These are phyloP conservation scores for Aspergillus tanneri DNA, from an alignment of 2,329 filamentous ascomycete species.

Conservation along the genomic window DNA sequence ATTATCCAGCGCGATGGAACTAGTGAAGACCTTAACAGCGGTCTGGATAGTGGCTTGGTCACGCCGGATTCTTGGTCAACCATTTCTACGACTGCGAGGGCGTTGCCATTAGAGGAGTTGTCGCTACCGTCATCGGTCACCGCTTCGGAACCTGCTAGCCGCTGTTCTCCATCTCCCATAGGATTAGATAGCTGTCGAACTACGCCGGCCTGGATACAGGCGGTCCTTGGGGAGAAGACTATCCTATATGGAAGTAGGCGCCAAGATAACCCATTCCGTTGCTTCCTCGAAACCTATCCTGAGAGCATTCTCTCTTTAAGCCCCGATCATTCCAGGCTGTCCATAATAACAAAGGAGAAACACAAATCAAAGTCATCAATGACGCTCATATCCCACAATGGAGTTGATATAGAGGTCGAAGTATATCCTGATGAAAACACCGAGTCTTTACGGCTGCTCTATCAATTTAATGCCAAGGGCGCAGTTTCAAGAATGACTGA, in stretches of 20 bases:
- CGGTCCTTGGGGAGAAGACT: slow-evolving; percentile 8
- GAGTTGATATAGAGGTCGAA: slow-evolving; percentile 11
- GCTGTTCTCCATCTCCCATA: slow-evolving; percentile 1
- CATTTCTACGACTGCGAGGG: slow-evolving; percentile 59
- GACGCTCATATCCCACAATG: slow-evolving; percentile 10
- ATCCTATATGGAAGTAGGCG: slow-evolving; percentile 9
- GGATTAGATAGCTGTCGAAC: not conserved
- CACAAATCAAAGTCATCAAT: not conserved
- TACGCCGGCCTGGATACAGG: slow-evolving; percentile 14
- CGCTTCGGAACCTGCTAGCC: slow-evolving; percentile 10
- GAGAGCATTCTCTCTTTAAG: slow-evolving; percentile 4
- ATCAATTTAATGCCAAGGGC: slow-evolving; percentile 84
- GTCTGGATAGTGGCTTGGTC: slow-evolving; percentile 32
- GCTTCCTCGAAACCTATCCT: slow-evolving; percentile 7
- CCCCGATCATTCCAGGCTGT: slow-evolving; percentile 6
- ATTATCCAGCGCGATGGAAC: slow-evolving; percentile 69
- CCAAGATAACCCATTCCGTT: slow-evolving; percentile 14
- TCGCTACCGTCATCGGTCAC: slow-evolving; percentile 11
- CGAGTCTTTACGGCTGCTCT: slow-evolving; percentile 69
- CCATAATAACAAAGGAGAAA: not conserved
- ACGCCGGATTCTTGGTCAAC: slow-evolving; percentile 58
- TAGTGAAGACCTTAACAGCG: slow-evolving; percentile 56
- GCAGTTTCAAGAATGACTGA: slow-evolving; percentile 90
- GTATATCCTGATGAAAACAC: slow-evolving; percentile 4
- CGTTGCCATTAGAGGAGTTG: slow-evolving; percentile 9